A percentile compares a stretch with the other conserved stretches of the same genome.
Evolutionary conservation across 768 basidiomycete species (phyloP).

Genomic region (Lentinula sp.): DNA sequence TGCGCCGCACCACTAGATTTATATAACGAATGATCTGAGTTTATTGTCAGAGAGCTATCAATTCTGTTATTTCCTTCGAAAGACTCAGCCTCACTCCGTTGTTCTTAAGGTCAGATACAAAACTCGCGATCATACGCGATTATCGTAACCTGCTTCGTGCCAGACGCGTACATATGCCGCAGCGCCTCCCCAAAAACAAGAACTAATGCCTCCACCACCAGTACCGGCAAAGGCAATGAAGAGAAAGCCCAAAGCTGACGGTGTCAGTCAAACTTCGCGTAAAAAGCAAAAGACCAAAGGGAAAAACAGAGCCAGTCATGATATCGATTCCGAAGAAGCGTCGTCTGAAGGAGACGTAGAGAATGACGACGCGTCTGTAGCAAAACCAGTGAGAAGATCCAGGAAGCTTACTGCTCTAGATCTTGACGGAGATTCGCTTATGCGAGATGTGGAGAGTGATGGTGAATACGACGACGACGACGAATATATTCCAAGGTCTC

Average conservation of each 20-base stretch:
- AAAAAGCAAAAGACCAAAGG: constrained; percentile 32
- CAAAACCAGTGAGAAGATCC: neutral
- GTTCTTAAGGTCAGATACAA: constrained; percentile 62
- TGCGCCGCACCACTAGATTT: constrained; percentile 21
- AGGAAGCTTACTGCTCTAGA: constrained; percentile 8
- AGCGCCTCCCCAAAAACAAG: constrained; percentile 17
- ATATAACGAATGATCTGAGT: neutral
- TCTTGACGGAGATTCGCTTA: constrained; percentile 7
- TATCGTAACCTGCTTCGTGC: neutral
- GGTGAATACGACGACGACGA: neutral
- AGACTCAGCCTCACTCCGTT: constrained; percentile 75
- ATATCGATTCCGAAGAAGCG: constrained; percentile 16
- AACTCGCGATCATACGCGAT: neutral
- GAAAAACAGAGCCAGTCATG: constrained; percentile 20
- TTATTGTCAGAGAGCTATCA: constrained; percentile 70
- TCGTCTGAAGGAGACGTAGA: constrained; percentile 18
- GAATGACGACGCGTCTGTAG: constrained; percentile 10
- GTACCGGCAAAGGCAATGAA: constrained; percentile 12
- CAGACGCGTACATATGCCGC: constrained; percentile 38
- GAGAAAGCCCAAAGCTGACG: constrained; percentile 11
- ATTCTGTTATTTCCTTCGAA: constrained; percentile 85
- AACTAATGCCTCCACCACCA: constrained; percentile 15
- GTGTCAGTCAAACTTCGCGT: constrained; percentile 10
- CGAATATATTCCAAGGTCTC: constrained; percentile 11
- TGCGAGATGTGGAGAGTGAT: constrained; percentile 4